Evolutionary conservation across 1,139 yeast species (phyloP).

Genomic region (Yamadazyma buinensis): DNA sequence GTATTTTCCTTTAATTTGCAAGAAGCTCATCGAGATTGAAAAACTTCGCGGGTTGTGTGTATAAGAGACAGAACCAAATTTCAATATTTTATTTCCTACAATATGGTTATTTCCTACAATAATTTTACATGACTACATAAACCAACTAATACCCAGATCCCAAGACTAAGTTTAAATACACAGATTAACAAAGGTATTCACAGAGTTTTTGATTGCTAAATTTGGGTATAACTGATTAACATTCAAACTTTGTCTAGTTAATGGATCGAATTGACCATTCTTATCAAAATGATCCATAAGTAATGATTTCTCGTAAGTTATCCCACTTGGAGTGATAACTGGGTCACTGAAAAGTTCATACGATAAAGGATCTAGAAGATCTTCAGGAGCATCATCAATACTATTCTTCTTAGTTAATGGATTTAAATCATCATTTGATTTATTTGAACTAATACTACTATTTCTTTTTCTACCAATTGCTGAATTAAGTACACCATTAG

Average conservation of each 20-base stretch:
- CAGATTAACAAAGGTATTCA: slow-evolving; percentile 10
- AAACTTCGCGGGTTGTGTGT: not conserved
- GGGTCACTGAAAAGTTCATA: slow-evolving; percentile 44
- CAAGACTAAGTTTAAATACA: no score
- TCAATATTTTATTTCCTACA: no score
- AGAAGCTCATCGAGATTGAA: slow-evolving; percentile 5
- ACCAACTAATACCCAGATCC: no score
- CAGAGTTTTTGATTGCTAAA: slow-evolving; percentile 39
- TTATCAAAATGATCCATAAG: slow-evolving; percentile 34
- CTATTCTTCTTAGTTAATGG: not conserved
- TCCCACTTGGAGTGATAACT: slow-evolving; percentile 49
- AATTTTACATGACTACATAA: no score
- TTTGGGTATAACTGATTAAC: slow-evolving; percentile 42
- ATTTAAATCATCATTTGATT: not conserved
- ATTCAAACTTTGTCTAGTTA: slow-evolving; percentile 31
- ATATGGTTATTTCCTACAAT: no score
- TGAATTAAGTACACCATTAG: slow-evolving; percentile 8
- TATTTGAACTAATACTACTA: not conserved
- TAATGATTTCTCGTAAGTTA: slow-evolving; percentile 42
- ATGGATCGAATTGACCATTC: slow-evolving; percentile 36
- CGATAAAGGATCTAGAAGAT: slow-evolving; percentile 44
- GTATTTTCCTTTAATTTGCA: no score
- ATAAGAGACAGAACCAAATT: no score
- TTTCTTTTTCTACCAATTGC: not conserved
- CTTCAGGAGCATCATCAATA: slow-evolving; percentile 37